A percentile compares a stretch with the other conserved stretches of the same genome.
These are phyloP conservation scores for Trametes punicea DNA, from an alignment of 768 basidiomycete species.

Conservation along the genomic window DNA sequence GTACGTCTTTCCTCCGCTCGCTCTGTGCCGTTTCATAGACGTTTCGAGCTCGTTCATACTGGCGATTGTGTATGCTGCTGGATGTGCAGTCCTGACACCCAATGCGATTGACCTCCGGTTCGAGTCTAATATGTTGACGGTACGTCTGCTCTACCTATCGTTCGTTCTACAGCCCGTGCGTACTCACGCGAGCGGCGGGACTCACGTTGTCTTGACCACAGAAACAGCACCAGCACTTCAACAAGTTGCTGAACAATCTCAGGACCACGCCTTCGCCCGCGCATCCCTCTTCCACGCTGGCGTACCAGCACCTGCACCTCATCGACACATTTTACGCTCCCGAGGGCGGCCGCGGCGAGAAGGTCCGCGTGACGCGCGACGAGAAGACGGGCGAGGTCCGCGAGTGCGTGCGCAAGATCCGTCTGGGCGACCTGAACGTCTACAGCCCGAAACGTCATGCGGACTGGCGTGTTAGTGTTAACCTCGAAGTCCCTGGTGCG, in stretches of 20 bases:
- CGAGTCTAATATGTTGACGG: constrained; percentile 89
- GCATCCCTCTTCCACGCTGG: constrained; percentile 55
- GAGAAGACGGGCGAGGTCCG: constrained; percentile 66
- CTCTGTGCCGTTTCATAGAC: neutral
- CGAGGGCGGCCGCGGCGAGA: constrained; percentile 42
- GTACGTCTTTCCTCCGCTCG: constrained; percentile 43
- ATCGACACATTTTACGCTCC: constrained; percentile 73
- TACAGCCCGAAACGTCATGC: constrained; percentile 76
- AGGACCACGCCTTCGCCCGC: constrained; percentile 55
- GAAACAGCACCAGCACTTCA: constrained; percentile 87
- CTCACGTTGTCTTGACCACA: constrained; percentile 29
- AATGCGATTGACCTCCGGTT: constrained; percentile 67
- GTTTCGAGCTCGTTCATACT: neutral
- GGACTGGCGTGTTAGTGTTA: constrained; percentile 94
- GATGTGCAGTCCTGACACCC: constrained; percentile 59
- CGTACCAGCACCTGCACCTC: constrained; percentile 73
- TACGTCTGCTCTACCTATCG: constrained; percentile 34
- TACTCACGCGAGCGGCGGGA: neutral
- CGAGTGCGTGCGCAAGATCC: constrained; percentile 73
- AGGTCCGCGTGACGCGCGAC: constrained; percentile 82
- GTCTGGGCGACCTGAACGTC: constrained; percentile 86
- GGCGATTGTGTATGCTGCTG: neutral
- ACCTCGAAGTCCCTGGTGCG: constrained; percentile 83
- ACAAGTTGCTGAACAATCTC: constrained; percentile 80
- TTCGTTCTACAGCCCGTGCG: neutral